phyloP scores from a whole-genome alignment of 148 eudicot genomes.

The Amaranthus cruentus region DNA sequence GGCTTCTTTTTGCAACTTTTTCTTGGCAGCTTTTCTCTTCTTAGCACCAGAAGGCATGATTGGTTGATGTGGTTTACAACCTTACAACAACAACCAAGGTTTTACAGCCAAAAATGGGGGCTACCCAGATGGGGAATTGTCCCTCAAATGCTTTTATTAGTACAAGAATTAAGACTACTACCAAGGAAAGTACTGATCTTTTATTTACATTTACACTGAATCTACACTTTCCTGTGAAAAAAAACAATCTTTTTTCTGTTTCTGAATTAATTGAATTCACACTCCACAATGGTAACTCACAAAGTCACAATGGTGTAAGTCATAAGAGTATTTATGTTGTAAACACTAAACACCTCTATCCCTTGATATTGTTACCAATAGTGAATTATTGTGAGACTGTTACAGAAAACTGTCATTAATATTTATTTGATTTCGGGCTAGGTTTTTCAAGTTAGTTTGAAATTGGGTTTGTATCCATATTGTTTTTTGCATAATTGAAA shows the following conservation, averaged over 20 bases:
- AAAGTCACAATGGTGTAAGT: too few relatives aligned
- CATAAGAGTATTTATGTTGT: too few relatives aligned
- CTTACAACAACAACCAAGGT: neutral
- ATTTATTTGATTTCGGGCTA: too few relatives aligned
- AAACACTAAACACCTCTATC: too few relatives aligned
- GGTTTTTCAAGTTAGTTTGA: too few relatives aligned
- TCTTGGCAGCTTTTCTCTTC: slow-evolving; percentile 85
- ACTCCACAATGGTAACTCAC: neutral
- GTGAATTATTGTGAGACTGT: too few relatives aligned
- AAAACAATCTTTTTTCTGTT: neutral
- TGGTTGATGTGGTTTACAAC: slow-evolving; percentile 8
- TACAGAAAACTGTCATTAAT: too few relatives aligned
- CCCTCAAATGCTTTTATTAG: slow-evolving; percentile 2
- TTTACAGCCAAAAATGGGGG: slow-evolving; percentile 1
- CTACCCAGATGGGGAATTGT: slow-evolving; percentile 29
- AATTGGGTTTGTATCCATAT: too few relatives aligned
- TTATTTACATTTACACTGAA: slow-evolving; percentile 4
- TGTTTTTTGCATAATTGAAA: too few relatives aligned
- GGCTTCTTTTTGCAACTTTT: slow-evolving; percentile 41
- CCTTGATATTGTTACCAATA: too few relatives aligned
- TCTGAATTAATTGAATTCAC: slow-evolving; percentile 2
- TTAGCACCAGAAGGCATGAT: slow-evolving; percentile 72
- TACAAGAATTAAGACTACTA: neutral
- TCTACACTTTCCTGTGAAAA: slow-evolving; percentile 11
- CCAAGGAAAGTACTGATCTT: neutral